Percentiles rank a stretch among this genome's conserved stretches.
Evolutionary conservation across 495 filamentous ascomycete genomes (phyloP).

Genomic region (Aspergillus steynii): DNA sequence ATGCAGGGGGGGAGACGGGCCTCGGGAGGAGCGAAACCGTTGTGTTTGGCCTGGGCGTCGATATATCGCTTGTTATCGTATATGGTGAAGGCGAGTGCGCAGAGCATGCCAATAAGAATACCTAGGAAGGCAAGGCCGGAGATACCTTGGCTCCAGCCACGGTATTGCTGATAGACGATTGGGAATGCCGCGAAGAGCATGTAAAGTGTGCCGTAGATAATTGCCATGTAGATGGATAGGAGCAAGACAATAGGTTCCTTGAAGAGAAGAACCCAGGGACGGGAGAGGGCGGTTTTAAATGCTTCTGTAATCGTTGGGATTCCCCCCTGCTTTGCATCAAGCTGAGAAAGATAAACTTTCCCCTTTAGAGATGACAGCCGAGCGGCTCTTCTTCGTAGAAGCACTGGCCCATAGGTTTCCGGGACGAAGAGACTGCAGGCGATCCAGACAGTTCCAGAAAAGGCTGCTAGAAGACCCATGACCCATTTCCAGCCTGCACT

Average conservation of each 20-base stretch:
- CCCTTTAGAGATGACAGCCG: conserved; percentile 42
- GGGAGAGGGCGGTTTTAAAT: conserved; percentile 23
- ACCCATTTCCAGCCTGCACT: conserved; percentile 59
- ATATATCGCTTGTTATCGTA: conserved; percentile 27
- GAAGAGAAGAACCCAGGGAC: conserved; percentile 29
- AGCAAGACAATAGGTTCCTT: conserved; percentile 26
- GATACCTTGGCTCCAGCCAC: conserved; percentile 62
- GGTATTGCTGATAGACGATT: conserved; percentile 64
- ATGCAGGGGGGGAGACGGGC: conserved; percentile 31
- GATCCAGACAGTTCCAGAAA: conserved; percentile 43
- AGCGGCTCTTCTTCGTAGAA: conserved; percentile 30
- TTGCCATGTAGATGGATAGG: conserved; percentile 59
- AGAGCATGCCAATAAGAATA: conserved; percentile 68
- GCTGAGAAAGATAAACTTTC: conserved; percentile 39
- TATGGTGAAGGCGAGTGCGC: conserved; percentile 40
- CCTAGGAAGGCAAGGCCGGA: conserved; percentile 68
- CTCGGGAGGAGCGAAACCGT: conserved; percentile 27
- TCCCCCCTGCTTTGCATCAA: conserved; percentile 20
- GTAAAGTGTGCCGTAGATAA: conserved; percentile 67
- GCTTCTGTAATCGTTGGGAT: conserved; percentile 1
- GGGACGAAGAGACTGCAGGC: conserved; percentile 50
- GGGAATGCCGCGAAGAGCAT: conserved; percentile 69
- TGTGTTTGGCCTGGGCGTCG: conserved; percentile 30
- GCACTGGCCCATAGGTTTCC: conserved; percentile 64
- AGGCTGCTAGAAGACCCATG: conserved; percentile 40